Base-by-base conservation (phyloP, 805 yeast species). In the Wickerhamiella parazyma region DNA sequence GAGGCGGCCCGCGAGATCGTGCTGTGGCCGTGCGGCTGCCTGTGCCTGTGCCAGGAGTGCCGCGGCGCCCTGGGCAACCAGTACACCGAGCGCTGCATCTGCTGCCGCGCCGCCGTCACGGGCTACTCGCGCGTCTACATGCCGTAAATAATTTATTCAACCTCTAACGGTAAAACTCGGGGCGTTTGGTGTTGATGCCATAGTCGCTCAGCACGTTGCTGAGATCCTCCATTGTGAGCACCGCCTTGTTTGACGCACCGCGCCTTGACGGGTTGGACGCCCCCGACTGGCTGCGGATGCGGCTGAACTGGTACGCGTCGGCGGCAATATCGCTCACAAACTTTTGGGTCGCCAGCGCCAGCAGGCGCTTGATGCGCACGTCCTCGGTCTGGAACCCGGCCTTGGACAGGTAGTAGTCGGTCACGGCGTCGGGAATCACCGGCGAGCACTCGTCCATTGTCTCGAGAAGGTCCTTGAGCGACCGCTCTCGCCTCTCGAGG, bases 381-480 rank as follows among this genome's bases (percentile, higher is more conserved):
- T 89, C 94, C 33, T 79, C 70, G 21, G 91, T 75, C 46, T 78
- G 80, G 54, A 91, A 78, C 33, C 96, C 96, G 49, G 85, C 80
- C 55, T 80, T 79, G 19, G 84, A 75, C 42, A 89, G 64, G 55
- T 89, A 91, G 59, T 86, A 91, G 57, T 89, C 96, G 0, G 95
- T 82, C 9, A 91, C 96, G 0, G 94, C 87, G 58, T 91, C 97
- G 0, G 98, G 98, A 33, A 91, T 91, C 26, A 89, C 79, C 2
- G 98, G 98, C 3, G 95, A 84, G 58, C 79, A 85, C 47, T 86
- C 95, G 51, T 85, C 94, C 89, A 91, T 80, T 69, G 86, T 68
- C 26, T 79, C 80, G 22, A 91, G 67, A 28, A 91, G 78, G 53
- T 91, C 97, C 52, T 79, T 75, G 42, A 91, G 65, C 24, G 53